Percentiles rank a stretch among this genome's conserved stretches.
phyloP scores from a whole-genome alignment of 2,329 filamentous ascomycete genomes.

The Elsinoe arachidis region DNA sequence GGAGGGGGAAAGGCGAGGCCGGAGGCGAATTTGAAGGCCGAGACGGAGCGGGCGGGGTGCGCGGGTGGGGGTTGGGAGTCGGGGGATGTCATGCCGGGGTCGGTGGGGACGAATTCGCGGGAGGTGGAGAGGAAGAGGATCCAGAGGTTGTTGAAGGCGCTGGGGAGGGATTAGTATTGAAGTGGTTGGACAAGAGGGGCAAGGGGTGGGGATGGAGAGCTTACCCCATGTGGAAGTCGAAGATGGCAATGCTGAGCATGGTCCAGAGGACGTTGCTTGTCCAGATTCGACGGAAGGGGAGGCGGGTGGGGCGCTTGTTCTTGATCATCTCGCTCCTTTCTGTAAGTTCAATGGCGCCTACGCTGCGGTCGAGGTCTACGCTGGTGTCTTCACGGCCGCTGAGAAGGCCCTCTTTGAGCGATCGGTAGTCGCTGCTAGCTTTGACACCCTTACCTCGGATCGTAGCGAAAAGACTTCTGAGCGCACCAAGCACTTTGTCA shows the following conservation, averaged over 20 bases:
- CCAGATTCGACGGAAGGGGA: slow-evolving; percentile 44
- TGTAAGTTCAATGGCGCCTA: slow-evolving; percentile 27
- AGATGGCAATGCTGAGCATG: slow-evolving; percentile 56
- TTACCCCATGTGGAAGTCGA: slow-evolving; percentile 58
- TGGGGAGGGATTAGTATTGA: slow-evolving; percentile 6
- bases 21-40: slow-evolving; percentile 55
- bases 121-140: slow-evolving; percentile 70
- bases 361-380: slow-evolving; percentile 26
- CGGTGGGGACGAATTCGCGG: slow-evolving; percentile 38
- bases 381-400: slow-evolving; percentile 23
- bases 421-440: slow-evolving; percentile 21
- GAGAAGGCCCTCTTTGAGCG: slow-evolving; percentile 26
- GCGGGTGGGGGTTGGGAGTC: slow-evolving; percentile 27
- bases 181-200: neutral
- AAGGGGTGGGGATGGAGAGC: neutral
- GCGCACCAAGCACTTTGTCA: neutral
- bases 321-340: slow-evolving; percentile 23
- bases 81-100: slow-evolving; percentile 27
- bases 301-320: slow-evolving; percentile 32
- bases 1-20: slow-evolving; percentile 65
- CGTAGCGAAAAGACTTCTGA: neutral
- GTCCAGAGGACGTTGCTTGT: slow-evolving; percentile 48
- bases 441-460: slow-evolving; percentile 19
- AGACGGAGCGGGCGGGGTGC: slow-evolving; percentile 13
- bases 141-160: slow-evolving; percentile 67